Base-by-base conservation (phyloP, 305 asterid species). In the Fraxinus velutina region DNA sequence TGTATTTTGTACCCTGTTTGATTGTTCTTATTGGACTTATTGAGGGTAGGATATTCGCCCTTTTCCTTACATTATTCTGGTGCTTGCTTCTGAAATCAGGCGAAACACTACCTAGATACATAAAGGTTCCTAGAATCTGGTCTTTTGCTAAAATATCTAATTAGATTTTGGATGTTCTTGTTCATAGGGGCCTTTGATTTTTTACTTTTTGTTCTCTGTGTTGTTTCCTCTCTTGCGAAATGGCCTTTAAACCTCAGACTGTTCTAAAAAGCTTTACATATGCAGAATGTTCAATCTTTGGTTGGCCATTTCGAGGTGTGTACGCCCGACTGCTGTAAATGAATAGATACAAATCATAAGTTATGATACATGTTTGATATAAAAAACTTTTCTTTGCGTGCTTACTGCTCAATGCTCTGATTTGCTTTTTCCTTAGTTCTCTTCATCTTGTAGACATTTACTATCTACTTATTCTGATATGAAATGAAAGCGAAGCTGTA, bases 1-100 rank as follows among this genome's bases (percentile, higher is more conserved):
- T 86, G 33, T 87, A 80, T 82, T 64, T 89, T 73, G 64, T 85
- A 5, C 90, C 87, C 8, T 79, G 90, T 79, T 60, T 88, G 39
- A 81, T 89, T n/a, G 89, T 91, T 68, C 97, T 95, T 21, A 78
- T 86, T 10, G 99, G 99, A 21, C 93, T 95, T 12, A 85, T 88
- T 22, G 93, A 88, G 21, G 74, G 74, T 19, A 88, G 91, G 27
- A 39, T 75, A 5, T 86, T 84, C 30, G 97, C 98, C 0, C 83
- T 95, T 78, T 29, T 79, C 55, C 82, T 92, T 30, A 87, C 96
- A 15, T 81, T 92, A 47, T 72, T 84, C 6, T 95, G 92, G 85
- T 90, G 85, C 79, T 81, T 90, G 60, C 60, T 50, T 50, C 60
- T 50, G 60, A 50, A 50, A 50, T 50, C 60, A 50, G 83, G 89